Evolutionary conservation across 2,329 filamentous ascomycete genomes (phyloP).

Genomic region (Allantophomopsis cytisporea): DNA sequence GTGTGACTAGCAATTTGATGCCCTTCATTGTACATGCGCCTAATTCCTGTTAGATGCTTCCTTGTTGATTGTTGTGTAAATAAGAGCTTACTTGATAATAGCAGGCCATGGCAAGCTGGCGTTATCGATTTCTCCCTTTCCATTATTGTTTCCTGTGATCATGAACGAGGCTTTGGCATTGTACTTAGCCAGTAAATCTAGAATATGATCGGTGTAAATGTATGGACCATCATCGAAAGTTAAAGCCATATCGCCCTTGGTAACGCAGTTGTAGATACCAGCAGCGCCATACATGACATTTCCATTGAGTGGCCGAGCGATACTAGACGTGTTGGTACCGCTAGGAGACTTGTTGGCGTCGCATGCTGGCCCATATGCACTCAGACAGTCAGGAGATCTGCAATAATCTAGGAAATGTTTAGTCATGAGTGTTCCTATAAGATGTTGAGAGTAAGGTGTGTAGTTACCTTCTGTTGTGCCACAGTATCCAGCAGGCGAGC

Average conservation of each 20-base stretch:
- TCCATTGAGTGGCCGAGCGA: slow-evolving; percentile 35
- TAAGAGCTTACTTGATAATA: neutral
- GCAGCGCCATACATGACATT: slow-evolving; percentile 39
- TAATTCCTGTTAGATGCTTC: neutral
- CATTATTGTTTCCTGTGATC: slow-evolving; percentile 5
- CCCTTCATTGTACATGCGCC: slow-evolving; percentile 24
- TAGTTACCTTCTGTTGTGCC: neutral
- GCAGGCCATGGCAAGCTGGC: neutral
- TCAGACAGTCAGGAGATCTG: slow-evolving; percentile 44
- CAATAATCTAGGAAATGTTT: slow-evolving; percentile 30
- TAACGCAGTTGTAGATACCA: slow-evolving; percentile 39
- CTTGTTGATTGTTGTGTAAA: too few relatives aligned
- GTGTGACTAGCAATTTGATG: slow-evolving; percentile 49
- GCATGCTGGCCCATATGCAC: slow-evolving; percentile 43
- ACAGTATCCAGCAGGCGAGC: neutral
- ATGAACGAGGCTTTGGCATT: slow-evolving; percentile 50
- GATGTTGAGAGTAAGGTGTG: neutral
- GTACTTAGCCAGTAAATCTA: slow-evolving; percentile 45
- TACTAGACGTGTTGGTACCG: slow-evolving; percentile 37
- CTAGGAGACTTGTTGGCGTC: slow-evolving; percentile 40
- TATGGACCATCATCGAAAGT: slow-evolving; percentile 57
- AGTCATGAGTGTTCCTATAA: neutral
- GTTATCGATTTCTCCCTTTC: slow-evolving; percentile 26
- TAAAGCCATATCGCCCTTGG: slow-evolving; percentile 46
- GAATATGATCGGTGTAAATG: slow-evolving; percentile 43